phyloP scores from a whole-genome alignment of 805 yeast species.

The Suhomyces vadensis region DNA sequence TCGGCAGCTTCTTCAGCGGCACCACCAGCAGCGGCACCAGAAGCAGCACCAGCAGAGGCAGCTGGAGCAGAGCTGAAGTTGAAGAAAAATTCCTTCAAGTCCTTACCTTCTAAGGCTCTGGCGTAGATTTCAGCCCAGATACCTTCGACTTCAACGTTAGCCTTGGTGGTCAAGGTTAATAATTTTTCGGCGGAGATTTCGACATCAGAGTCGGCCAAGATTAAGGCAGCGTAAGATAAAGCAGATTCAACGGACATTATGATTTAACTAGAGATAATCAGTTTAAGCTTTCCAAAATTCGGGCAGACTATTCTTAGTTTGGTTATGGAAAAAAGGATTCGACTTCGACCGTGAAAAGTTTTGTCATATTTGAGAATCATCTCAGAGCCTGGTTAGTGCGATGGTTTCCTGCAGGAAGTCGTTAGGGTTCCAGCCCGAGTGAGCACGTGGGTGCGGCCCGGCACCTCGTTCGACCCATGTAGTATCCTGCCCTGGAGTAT shows the following conservation, averaged over 20 bases:
- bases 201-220: conserved; percentile 49
- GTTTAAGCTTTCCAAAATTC: conserved; percentile 40
- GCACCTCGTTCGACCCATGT: too few species aligned
- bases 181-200: conserved; percentile 49
- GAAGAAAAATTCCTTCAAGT: conserved; percentile 51
- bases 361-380: conserved; percentile 4
- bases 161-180: conserved; percentile 39
- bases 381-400: not conserved
- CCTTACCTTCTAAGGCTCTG: conserved; percentile 48
- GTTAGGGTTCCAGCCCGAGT: conserved; percentile 6
- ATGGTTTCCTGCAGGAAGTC: not conserved
- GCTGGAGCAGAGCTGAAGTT: conserved; percentile 49
- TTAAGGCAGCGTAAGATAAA: conserved; percentile 52
- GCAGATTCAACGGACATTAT: conserved; percentile 50
- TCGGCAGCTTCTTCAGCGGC: conserved; percentile 35
- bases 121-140: conserved; percentile 51
- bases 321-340: conserved; percentile 3
- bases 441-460: conserved; percentile 2
- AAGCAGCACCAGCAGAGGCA: conserved; percentile 39
- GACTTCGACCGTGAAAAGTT: conserved; percentile 4
- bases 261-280: conserved; percentile 48
- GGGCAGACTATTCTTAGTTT: conserved; percentile 52
- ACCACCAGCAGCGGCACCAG: conserved; percentile 38
- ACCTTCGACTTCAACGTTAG: conserved; percentile 46
- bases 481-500: too few species aligned